Conservation (phyloP, 208 protist species). For the Trypanosoma caninum region DNA sequence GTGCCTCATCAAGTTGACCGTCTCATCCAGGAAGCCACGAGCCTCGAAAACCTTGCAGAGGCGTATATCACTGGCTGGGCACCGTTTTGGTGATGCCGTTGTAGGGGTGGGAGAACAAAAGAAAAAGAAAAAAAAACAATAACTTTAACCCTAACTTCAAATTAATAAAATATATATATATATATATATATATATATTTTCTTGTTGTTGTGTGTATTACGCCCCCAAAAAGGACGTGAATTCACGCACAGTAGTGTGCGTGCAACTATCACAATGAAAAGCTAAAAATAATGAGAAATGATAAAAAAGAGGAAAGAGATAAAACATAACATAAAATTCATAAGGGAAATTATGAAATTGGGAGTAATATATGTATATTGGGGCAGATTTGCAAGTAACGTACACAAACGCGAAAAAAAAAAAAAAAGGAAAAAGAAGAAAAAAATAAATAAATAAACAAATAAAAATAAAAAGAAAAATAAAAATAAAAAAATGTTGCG, state of each 20-base stretch:
- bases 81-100: slow-evolving; percentile 75
- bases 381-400: too few relatives aligned
- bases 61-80: slow-evolving; percentile 91
- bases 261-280: too few relatives aligned
- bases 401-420: not conserved
- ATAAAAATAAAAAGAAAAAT: not conserved
- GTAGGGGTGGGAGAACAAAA: not conserved
- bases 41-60: slow-evolving; percentile 84
- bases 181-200: too few relatives aligned
- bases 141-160: not conserved
- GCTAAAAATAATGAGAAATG: too few relatives aligned
- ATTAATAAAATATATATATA: not conserved
- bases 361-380: too few relatives aligned
- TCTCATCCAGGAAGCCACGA: slow-evolving; percentile 87
- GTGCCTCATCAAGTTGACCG: slow-evolving; percentile 86
- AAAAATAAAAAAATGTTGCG: slow-evolving; percentile 6
- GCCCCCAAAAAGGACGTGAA: too few relatives aligned
- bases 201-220: too few relatives aligned
- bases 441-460: not conserved
- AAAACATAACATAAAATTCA: too few relatives aligned
- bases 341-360: too few relatives aligned
- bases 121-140: not conserved
- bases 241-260: too few relatives aligned
- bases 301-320: too few relatives aligned
- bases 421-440: not conserved